Percentiles rank a stretch among this genome's conserved stretches.
Conservation (phyloP, 2,329 filamentous ascomycete genomes). For the Penicillium decumbens region DNA sequence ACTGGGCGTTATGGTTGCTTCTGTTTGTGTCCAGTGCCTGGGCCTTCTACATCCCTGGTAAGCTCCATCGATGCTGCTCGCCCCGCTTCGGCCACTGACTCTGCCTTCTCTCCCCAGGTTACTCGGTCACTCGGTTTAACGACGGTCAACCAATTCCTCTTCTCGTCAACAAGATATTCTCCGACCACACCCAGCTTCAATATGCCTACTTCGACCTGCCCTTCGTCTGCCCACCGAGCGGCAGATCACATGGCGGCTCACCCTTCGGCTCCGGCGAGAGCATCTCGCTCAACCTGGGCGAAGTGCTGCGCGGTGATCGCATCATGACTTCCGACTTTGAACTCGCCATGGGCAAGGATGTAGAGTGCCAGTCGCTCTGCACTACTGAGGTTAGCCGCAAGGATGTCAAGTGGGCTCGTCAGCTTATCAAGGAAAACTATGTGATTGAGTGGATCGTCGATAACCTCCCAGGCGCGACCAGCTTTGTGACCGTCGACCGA, state of each 20-base stretch:
- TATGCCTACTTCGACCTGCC: conserved; percentile 87
- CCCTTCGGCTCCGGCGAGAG: conserved; percentile 70
- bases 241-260: conserved; percentile 59
- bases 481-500: conserved; percentile 81
- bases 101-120: conserved; percentile 52
- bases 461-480: conserved; percentile 82
- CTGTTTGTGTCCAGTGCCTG: conserved; percentile 47
- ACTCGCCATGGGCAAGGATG: conserved; percentile 69
- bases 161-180: conserved; percentile 90
- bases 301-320: conserved; percentile 80
- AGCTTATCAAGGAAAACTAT: conserved; percentile 73
- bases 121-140: conserved; percentile 75
- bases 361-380: conserved; percentile 69
- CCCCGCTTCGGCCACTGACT: not conserved
- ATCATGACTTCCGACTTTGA: conserved; percentile 83
- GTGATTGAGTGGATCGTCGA: conserved; percentile 93
- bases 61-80: conserved; percentile 17
- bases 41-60: conserved; percentile 85
- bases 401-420: conserved; percentile 62
- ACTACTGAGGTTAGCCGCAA: conserved; percentile 60
- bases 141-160: conserved; percentile 73
- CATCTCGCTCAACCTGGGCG: conserved; percentile 76
- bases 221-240: conserved; percentile 77
- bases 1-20: conserved; percentile 22
- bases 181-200: conserved; percentile 82